These are phyloP conservation scores for Colletotrichum tropicale DNA, from an alignment of 2,329 filamentous ascomycete species.

Conservation along the genomic window DNA sequence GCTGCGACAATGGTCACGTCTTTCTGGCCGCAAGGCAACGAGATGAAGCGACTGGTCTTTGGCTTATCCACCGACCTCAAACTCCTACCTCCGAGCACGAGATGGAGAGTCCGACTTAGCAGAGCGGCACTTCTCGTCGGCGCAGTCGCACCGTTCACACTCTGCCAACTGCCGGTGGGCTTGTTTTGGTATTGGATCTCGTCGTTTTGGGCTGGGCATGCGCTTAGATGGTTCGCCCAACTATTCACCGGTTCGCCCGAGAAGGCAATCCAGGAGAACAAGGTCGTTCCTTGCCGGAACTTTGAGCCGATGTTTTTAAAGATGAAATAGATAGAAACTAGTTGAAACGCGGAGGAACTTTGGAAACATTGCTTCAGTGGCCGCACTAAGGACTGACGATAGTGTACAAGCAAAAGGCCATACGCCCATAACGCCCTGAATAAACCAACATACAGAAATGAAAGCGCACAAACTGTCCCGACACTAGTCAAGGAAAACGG, in stretches of 20 bases:
- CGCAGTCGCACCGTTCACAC: constrained; percentile 33
- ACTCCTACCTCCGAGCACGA: background rate
- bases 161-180: constrained; percentile 40
- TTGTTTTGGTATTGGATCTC: constrained; percentile 46
- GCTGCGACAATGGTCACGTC: background rate
- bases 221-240: background rate
- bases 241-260: background rate
- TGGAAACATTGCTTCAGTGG: background rate
- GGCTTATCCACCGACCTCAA: background rate
- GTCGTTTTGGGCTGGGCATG: constrained; percentile 19
- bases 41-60: background rate
- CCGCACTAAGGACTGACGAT: background rate
- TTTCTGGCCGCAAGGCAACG: background rate
- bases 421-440: constrained; percentile 10
- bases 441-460: background rate
- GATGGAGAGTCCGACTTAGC: background rate
- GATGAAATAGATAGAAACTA: background rate
- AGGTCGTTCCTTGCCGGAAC: background rate
- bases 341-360: background rate
- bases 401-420: constrained; percentile 18
- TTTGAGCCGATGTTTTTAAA: background rate
- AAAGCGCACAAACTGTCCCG: background rate
- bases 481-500: constrained; percentile 74
- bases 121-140: background rate
- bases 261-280: background rate